Base-by-base conservation (phyloP, 352 stramenopile species). In the Blastocystis sp. region DNA sequence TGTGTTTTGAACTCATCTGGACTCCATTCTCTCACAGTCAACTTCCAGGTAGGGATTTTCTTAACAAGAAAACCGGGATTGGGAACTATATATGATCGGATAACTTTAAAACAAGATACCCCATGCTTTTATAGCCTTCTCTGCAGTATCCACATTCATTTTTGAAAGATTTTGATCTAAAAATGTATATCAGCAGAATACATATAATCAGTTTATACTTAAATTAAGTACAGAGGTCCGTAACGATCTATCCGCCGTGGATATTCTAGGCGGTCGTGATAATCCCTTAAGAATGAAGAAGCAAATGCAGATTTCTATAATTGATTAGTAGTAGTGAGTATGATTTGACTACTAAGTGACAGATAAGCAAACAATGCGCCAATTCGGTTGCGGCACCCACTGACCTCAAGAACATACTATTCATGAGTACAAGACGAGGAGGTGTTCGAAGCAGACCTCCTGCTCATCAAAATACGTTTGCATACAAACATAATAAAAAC, bases 401-500 rank as follows among this genome's bases (percentile, higher is more conserved):
- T 48, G 9, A 9, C 9, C 40, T 2, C 2, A 9, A 9, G 40
- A 48, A 48, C 40, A 48, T 9, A 48, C 13, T 64, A 27, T 15
- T 3, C 9, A 91, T 91, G 90, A 91, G 87, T 24, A 91, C 90
- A 4, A 76, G 77, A 35, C 24, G 54, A 24, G 90, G 90, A 42
- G 89, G 79, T 35, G 77, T 53, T 30, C 94, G 93, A 54, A 95
- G 94, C 90, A 92, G 93, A 0, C 94, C 94, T 60, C 96, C 96
- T 17, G 95, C 95, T 90, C 95, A 99, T 92, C 96, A 98, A 93
- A 99, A 99, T 91, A 91, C 91, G n/a, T 98, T 98, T 92, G 95
- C 96, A 37, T 99, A 97, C 92, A 95, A 95, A 91, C 96, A 98
- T 93, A 99, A 99, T 93, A 95, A 96, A 37, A 98, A 98, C 92